These are phyloP conservation scores for Aspergillus campestris DNA, from an alignment of 495 filamentous ascomycete species.

Conservation along the genomic window DNA sequence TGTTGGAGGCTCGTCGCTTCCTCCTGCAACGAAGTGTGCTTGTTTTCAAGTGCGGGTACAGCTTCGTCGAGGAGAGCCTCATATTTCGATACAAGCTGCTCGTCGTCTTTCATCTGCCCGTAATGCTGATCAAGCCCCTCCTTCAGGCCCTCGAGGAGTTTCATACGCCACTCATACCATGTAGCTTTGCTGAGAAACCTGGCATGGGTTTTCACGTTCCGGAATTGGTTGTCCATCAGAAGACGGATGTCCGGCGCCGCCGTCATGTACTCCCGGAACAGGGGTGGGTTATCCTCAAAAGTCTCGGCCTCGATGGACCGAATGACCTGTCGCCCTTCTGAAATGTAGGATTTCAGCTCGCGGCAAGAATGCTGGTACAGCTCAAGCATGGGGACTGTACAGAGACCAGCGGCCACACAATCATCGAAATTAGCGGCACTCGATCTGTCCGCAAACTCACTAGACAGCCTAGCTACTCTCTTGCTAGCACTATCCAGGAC, in stretches of 20 bases:
- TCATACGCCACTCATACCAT: conserved; percentile 98
- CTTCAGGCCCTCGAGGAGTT: conserved; percentile 74
- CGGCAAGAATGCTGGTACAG: conserved; percentile 92
- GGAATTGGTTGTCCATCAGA: conserved; percentile 93
- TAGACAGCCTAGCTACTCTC: conserved; percentile 26
- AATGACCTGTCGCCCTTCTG: conserved; percentile 78
- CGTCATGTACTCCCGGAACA: conserved; percentile 85
- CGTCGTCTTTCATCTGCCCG: conserved; percentile 69
- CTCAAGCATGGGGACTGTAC: conserved; percentile 86
- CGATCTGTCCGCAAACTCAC: conserved; percentile 36
- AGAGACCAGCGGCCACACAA: conserved; percentile 80
- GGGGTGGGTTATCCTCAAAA: conserved; percentile 74
- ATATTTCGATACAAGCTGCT: conserved; percentile 55
- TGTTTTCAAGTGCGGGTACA: conserved; percentile 54
- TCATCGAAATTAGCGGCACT: conserved; percentile 51
- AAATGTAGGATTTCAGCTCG: conserved; percentile 91
- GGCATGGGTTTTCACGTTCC: conserved; percentile 89
- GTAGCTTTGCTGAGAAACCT: conserved; percentile 82
- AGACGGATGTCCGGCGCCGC: conserved; percentile 76
- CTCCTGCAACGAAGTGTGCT: conserved; percentile 49
- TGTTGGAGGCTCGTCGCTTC: conserved; percentile 59
- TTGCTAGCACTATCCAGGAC: conserved; percentile 46
- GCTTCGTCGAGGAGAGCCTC: conserved; percentile 54
- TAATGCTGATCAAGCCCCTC: conserved; percentile 66
- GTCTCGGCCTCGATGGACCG: conserved; percentile 82